phyloP scores from a whole-genome alignment of 2,329 filamentous ascomycete species.

The Penicillium sp. region DNA sequence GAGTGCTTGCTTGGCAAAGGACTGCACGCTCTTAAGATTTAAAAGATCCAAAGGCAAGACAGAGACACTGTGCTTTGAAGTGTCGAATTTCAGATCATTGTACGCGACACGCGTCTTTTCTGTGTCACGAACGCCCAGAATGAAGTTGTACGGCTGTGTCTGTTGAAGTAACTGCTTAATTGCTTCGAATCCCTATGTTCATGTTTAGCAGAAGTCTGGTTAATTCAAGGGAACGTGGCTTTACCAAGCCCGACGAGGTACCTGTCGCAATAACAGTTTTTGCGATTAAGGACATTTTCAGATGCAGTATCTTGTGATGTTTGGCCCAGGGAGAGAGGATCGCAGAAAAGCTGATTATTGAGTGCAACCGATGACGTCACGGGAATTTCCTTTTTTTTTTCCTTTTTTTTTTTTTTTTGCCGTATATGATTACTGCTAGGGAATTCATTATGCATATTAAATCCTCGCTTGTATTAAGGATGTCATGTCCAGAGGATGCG shows the following conservation, averaged over 20 bases:
- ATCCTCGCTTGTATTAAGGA: neutral
- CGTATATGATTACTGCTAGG: neutral
- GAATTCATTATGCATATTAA: neutral
- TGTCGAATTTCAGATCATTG: conserved; percentile 19
- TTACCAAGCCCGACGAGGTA: conserved; percentile 21
- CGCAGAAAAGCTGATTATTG: neutral
- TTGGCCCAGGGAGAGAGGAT: neutral
- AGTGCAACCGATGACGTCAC: neutral
- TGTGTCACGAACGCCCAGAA: conserved; percentile 22
- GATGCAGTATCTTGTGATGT: neutral
- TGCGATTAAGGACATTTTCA: conserved; percentile 11
- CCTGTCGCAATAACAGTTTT: conserved; percentile 23
- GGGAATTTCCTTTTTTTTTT: neutral
- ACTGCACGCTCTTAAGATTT: conserved; percentile 21
- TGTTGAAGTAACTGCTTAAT: conserved; percentile 25
- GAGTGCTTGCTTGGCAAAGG: conserved; percentile 20
- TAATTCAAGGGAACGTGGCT: neutral
- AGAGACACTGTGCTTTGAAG: conserved; percentile 17
- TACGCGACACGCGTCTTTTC: conserved; percentile 17
- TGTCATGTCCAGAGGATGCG: neutral
- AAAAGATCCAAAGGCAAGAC: conserved; percentile 22
- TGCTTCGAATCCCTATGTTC: conserved; percentile 23
- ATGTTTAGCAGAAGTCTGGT: neutral
- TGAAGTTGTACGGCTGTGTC: conserved; percentile 22
- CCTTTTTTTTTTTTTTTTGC: neutral